Evolutionary conservation across 2,329 filamentous ascomycete genomes (phyloP).

Genomic region (Fusarium circinatum): DNA sequence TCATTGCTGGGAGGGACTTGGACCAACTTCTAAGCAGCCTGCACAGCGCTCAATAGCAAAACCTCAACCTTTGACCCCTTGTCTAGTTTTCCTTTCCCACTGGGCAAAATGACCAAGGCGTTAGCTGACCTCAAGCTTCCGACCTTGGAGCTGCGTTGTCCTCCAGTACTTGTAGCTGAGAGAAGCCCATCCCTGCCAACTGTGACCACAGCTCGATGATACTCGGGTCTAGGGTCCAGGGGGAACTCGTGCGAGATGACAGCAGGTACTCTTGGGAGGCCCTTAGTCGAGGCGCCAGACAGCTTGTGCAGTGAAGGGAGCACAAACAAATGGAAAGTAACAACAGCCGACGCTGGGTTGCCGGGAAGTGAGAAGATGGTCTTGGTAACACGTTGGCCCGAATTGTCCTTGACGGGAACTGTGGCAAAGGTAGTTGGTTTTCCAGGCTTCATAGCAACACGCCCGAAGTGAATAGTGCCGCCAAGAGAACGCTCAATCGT

Average conservation of each 20-base stretch:
- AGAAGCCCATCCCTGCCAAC: conserved; percentile 74
- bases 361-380: conserved; percentile 91
- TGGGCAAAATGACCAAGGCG: conserved; percentile 80
- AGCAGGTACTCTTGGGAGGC: conserved; percentile 79
- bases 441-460: conserved; percentile 97
- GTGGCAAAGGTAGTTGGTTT: conserved; percentile 98
- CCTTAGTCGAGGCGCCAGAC: conserved; percentile 73
- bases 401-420: conserved; percentile 72
- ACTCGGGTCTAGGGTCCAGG: conserved; percentile 85
- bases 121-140: conserved; percentile 92
- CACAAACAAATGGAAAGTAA: conserved; percentile 94
- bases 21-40: conserved; percentile 26
- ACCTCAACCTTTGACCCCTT: conserved; percentile 81
- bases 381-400: conserved; percentile 68
- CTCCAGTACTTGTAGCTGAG: conserved; percentile 83
- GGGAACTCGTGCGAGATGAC: conserved; percentile 76
- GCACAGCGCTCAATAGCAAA: conserved; percentile 74
- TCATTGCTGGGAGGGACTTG: conserved; percentile 20
- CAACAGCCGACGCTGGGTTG: conserved; percentile 91
- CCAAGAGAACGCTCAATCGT: conserved; percentile 91
- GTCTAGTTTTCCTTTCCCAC: conserved; percentile 68
- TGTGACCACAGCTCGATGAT: conserved; percentile 83
- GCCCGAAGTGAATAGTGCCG: conserved; percentile 94
- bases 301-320: conserved; percentile 85
- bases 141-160: conserved; percentile 88